Evolutionary conservation across 345 rosid genomes (phyloP), one percentile per base, ranked within the genome.

Genomic region (Excoecaria cochinchinensis): DNA sequence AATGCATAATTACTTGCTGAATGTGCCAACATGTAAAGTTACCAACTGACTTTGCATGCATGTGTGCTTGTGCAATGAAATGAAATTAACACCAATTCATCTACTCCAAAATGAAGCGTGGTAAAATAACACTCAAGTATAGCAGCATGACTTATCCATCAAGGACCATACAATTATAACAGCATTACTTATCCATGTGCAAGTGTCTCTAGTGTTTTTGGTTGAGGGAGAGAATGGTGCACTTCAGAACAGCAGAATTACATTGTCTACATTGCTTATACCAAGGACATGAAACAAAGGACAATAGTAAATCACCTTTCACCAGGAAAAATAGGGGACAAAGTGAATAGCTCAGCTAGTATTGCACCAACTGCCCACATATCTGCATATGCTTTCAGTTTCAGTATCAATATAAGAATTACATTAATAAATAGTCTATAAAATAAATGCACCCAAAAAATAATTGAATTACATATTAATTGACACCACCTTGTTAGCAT

Each of bases 351-450:
- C 89, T 94, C 98, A 78, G 97, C 97, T 64, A 94, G 67, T 83
- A 94, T 86, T 55, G 98, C 92, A 51, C 98, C 98, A 79, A 94
- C 93, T 40, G 98, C 98, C 98, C 98, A 94, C 98, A 94, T 91
- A 56, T 94, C 98, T 94, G 90, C 62, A 81, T 70, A 75, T 70
- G 69, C 21, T 67, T 55, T 58, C 64, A 62, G 24, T 74, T 50
- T 74, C 57, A 69, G 60, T 76, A 58, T 24, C 73, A 72, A 24
- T 12, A 12, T 69, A 42, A n/a, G 58, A 70, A 55, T 48, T 74
- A 4, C 1, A 11, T 22, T 58, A 59, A 50, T 58, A 42, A 55
- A 70, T 71, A 53, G 61, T 67, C 79, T 73, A 62, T 10, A 55
- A 71, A n/a, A 25, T 16, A 14, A 12, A 57, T 31, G 42, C 15